phyloP scores from a whole-genome alignment of 2,329 filamentous ascomycete genomes.

The Penicillium aurantiogriseum region DNA sequence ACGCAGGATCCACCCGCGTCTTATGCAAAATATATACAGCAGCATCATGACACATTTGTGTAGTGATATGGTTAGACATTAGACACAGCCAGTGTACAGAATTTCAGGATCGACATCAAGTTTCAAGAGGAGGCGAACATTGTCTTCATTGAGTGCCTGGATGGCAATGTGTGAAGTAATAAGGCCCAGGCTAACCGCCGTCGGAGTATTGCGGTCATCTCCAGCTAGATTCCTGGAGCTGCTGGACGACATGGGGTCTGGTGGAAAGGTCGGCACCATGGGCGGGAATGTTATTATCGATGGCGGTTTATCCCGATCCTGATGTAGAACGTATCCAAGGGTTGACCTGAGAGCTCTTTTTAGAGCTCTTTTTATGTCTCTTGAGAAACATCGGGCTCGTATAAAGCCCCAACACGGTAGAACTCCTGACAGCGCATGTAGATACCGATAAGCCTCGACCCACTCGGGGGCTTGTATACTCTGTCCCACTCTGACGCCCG shows the following conservation, averaged over 20 bases:
- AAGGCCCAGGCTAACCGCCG: not conserved
- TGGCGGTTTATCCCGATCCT: not conserved
- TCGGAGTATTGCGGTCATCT: no score
- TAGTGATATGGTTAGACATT: not conserved
- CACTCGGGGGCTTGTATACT: not conserved
- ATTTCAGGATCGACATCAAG: not conserved
- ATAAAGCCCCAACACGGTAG: not conserved
- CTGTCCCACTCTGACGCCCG: fast-evolving
- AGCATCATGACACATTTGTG: not conserved
- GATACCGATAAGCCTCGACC: not conserved
- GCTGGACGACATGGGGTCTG: not conserved
- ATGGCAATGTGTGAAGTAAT: not conserved
- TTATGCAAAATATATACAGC: not conserved
- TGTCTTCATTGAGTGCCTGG: not conserved
- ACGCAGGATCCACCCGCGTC: not conserved
- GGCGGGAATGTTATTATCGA: not conserved
- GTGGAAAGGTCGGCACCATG: not conserved
- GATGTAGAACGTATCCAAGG: not conserved
- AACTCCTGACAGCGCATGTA: not conserved
- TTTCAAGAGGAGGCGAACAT: not conserved
- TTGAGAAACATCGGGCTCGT: not conserved
- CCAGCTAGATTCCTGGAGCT: no score
- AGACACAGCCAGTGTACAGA: not conserved
- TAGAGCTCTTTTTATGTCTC: not conserved
- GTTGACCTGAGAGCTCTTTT: not conserved